These are phyloP conservation scores for Suillus plorans DNA, from an alignment of 768 basidiomycete species.

Conservation along the genomic window DNA sequence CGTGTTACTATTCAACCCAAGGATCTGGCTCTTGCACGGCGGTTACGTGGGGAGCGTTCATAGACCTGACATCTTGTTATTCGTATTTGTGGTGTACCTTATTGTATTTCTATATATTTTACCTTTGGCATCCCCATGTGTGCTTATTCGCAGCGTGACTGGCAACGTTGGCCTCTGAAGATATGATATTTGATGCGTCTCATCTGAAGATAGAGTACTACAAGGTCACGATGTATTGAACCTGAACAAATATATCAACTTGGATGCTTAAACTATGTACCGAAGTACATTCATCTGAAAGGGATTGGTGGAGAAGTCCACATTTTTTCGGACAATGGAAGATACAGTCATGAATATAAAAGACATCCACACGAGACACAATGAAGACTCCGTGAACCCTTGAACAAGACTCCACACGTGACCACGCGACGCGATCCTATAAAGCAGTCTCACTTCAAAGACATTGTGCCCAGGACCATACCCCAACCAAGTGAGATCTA, in stretches of 20 bases:
- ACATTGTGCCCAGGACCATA: background rate
- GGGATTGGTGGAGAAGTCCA: background rate
- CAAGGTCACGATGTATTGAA: background rate
- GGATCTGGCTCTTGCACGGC: conserved; percentile 74
- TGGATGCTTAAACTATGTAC: background rate
- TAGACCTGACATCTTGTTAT: conserved; percentile 29
- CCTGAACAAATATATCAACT: background rate
- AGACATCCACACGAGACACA: background rate
- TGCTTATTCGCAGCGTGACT: background rate
- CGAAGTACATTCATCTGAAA: background rate
- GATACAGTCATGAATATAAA: background rate
- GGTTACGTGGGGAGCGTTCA: conserved; percentile 76
- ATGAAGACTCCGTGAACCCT: background rate
- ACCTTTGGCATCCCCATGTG: background rate
- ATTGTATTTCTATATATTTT: conserved; percentile 17
- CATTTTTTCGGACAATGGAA: background rate
- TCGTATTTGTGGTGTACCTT: background rate
- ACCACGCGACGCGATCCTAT: background rate
- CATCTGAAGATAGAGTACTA: too few relatives aligned
- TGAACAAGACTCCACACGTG: background rate
- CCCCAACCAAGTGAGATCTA: background rate
- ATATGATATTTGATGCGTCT: too few relatives aligned
- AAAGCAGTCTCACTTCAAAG: background rate
- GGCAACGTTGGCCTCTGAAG: background rate
- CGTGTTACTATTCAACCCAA: conserved; percentile 80